Conservation (phyloP, 1,284 basidiomycete genomes). For the Rhizoctonia solani region DNA sequence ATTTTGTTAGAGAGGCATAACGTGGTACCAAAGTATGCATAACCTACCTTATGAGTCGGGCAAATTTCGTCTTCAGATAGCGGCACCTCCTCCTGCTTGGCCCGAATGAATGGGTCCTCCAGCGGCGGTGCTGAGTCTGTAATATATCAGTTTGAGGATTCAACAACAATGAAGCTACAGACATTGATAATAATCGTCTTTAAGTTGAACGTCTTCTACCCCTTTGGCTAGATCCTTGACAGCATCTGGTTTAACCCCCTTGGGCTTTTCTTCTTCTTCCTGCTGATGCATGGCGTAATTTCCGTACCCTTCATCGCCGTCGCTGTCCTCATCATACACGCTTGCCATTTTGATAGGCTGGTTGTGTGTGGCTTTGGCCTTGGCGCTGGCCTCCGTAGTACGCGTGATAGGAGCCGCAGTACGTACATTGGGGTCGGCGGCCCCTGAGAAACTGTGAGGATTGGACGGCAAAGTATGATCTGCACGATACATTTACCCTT, state of each 20-base stretch:
- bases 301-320: constrained; percentile 10
- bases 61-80: constrained; percentile 1
- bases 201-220: neutral
- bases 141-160: neutral
- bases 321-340: constrained; percentile 19
- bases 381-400: constrained; percentile 11
- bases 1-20: neutral
- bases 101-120: neutral
- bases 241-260: neutral
- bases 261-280: neutral
- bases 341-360: neutral
- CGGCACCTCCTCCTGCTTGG: neutral
- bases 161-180: neutral
- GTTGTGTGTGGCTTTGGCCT: constrained; percentile 11
- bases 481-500: neutral
- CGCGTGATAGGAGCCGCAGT: constrained; percentile 6
- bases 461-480: neutral
- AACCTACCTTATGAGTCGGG: constrained; percentile 10
- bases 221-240: neutral
- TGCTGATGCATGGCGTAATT: neutral
- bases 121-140: neutral
- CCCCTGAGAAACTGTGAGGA: neutral
- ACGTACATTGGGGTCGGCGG: constrained; percentile 11
- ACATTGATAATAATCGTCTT: neutral
- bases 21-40: neutral